Percentiles rank a stretch among this genome's conserved stretches.
phyloP scores from a whole-genome alignment of 2,329 filamentous ascomycete species.

The Ascocoryne sarcoides region DNA sequence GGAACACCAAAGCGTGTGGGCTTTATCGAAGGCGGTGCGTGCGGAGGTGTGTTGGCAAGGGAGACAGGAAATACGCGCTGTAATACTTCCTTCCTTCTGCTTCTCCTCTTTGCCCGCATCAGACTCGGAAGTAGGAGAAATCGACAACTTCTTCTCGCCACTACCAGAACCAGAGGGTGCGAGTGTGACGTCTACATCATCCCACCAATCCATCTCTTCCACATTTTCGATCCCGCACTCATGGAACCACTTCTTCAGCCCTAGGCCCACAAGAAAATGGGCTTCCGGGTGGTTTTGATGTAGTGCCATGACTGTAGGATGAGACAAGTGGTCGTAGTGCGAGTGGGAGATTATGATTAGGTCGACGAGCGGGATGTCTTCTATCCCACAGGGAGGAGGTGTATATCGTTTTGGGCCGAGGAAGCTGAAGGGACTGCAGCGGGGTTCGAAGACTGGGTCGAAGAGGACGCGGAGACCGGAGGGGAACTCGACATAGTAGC shows the following conservation, averaged over 20 bases:
- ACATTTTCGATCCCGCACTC: conserved; percentile 62
- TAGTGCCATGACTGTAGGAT: conserved; percentile 64
- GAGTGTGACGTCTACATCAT: conserved; percentile 66
- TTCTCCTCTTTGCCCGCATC: not conserved
- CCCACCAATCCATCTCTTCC: conserved; percentile 95
- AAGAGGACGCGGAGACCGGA: conserved; percentile 80
- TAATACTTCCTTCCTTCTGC: conserved; percentile 40
- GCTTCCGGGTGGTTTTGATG: conserved; percentile 63
- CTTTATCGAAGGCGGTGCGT: conserved; percentile 55
- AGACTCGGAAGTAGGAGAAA: conserved; percentile 10
- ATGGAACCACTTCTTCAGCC: conserved; percentile 75
- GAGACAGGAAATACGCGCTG: conserved; percentile 65
- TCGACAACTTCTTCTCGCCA: conserved; percentile 22
- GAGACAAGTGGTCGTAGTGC: conserved; percentile 88
- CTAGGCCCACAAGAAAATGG: conserved; percentile 82
- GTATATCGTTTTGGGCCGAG: conserved; percentile 73
- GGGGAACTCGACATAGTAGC: conserved; percentile 87
- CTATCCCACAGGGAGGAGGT: conserved; percentile 63
- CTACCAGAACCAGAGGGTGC: conserved; percentile 29
- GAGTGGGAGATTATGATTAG: conserved; percentile 47
- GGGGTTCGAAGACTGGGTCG: conserved; percentile 85
- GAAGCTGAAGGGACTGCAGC: conserved; percentile 69
- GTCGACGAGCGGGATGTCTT: conserved; percentile 69
- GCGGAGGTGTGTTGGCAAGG: conserved; percentile 79
- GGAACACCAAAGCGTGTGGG: conserved; percentile 76